A percentile compares a stretch with the other conserved stretches of the same genome.
phyloP scores from a whole-genome alignment of 2,329 filamentous ascomycete species.

The Seiridium unicorne region DNA sequence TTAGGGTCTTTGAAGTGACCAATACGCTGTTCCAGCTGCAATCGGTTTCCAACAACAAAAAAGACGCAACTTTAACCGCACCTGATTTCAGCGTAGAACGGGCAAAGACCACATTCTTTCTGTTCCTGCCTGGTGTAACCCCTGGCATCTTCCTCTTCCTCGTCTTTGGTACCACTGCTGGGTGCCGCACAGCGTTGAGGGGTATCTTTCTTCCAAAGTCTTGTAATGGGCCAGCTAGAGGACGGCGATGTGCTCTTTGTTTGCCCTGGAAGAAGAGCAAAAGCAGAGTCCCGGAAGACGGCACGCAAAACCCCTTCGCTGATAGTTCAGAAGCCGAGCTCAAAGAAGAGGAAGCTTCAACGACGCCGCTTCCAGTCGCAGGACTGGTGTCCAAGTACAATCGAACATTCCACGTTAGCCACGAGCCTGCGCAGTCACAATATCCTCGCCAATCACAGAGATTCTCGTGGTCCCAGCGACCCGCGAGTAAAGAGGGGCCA shows the following conservation, averaged over 20 bases:
- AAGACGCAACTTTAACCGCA: constrained; percentile 4
- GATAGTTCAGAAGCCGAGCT: not conserved
- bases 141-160: constrained; percentile 16
- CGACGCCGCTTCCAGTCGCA: not conserved
- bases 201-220: constrained; percentile 9
- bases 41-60: constrained; percentile 16
- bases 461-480: not conserved
- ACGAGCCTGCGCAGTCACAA: not conserved
- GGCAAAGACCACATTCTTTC: constrained; percentile 12
- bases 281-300: not conserved
- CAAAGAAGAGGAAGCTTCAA: not conserved
- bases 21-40: constrained; percentile 24
- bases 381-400: constrained; percentile 8
- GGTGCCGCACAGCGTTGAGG: constrained; percentile 12
- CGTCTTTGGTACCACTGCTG: constrained; percentile 16
- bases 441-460: not conserved
- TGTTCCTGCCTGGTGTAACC: constrained; percentile 14
- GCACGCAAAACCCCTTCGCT: not conserved
- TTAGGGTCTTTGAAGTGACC: constrained; percentile 23
- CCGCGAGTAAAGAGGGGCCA: not conserved
- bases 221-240: not conserved
- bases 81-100: constrained; percentile 13
- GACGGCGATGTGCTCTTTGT: too few relatives aligned
- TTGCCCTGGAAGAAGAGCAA: not conserved
- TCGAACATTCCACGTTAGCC: not conserved